phyloP scores from a whole-genome alignment of 2,329 filamentous ascomycete genomes.

The Aspergillus flavus region DNA sequence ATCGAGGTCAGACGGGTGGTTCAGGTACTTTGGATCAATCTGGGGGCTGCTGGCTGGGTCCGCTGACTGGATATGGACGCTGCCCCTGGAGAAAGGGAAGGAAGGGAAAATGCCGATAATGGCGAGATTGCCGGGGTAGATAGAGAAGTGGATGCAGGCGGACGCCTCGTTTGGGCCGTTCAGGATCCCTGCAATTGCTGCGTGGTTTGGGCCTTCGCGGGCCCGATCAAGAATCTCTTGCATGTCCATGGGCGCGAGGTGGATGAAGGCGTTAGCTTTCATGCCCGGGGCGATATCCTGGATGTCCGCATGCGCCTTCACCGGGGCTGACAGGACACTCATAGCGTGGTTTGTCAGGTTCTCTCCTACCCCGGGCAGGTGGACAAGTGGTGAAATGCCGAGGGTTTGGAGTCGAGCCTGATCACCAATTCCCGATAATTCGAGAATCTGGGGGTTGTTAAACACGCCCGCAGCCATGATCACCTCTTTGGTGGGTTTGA shows the following conservation, averaged over 20 bases:
- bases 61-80: conserved; percentile 33
- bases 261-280: neutral
- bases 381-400: conserved; percentile 48
- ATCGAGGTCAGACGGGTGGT: conserved; percentile 44
- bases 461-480: conserved; percentile 62
- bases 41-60: conserved; percentile 39
- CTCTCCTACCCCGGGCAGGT: conserved; percentile 51
- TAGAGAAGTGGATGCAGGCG: conserved; percentile 11
- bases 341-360: conserved; percentile 54
- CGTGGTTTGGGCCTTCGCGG: neutral
- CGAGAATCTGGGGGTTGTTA: conserved; percentile 60
- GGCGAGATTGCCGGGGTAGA: conserved; percentile 9
- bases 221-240: neutral
- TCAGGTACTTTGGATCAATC: conserved; percentile 50
- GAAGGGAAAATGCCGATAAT: conserved; percentile 9
- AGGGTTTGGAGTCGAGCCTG: conserved; percentile 44
- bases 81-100: conserved; percentile 38
- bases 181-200: conserved; percentile 11
- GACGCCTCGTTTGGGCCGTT: conserved; percentile 20
- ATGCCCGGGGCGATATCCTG: neutral
- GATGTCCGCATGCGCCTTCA: neutral
- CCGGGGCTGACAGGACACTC: neutral
- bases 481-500: conserved; percentile 53
- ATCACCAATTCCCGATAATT: conserved; percentile 63
- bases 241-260: neutral